Evolutionary conservation across 2,329 filamentous ascomycete species (phyloP).

Genomic region (Trichoderma arundinaceum): DNA sequence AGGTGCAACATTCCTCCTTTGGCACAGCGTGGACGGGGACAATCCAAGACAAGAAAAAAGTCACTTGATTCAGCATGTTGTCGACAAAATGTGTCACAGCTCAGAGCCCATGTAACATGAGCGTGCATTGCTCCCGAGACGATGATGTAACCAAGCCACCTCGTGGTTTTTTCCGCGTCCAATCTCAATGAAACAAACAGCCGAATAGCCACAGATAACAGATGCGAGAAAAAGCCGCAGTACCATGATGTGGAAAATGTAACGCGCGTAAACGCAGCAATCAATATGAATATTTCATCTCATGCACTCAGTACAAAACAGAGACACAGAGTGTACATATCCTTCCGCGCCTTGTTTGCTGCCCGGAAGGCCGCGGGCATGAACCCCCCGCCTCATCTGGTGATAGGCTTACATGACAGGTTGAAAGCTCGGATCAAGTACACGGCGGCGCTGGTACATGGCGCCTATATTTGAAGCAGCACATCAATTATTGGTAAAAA

Average conservation of each 20-base stretch:
- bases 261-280: background rate
- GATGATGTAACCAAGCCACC: conserved; percentile 5
- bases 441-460: too few relatives aligned
- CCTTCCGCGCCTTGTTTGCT: background rate
- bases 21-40: too few relatives aligned
- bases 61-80: background rate
- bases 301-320: background rate
- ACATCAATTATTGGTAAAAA: background rate
- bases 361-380: background rate
- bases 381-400: too few relatives aligned
- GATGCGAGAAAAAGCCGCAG: background rate
- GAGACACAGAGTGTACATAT: background rate
- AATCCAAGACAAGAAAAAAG: background rate
- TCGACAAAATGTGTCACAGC: background rate
- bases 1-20: background rate
- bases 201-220: background rate
- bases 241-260: background rate
- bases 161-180: background rate
- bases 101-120: background rate
- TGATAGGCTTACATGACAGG: too few relatives aligned
- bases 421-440: too few relatives aligned
- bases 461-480: too few relatives aligned
- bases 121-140: background rate
- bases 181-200: background rate
- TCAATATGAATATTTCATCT: background rate